A percentile compares a stretch with the other conserved stretches of the same genome.
These are phyloP conservation scores for Dactylellina parvicollis DNA, from an alignment of 2,329 filamentous ascomycete species.

Conservation along the genomic window DNA sequence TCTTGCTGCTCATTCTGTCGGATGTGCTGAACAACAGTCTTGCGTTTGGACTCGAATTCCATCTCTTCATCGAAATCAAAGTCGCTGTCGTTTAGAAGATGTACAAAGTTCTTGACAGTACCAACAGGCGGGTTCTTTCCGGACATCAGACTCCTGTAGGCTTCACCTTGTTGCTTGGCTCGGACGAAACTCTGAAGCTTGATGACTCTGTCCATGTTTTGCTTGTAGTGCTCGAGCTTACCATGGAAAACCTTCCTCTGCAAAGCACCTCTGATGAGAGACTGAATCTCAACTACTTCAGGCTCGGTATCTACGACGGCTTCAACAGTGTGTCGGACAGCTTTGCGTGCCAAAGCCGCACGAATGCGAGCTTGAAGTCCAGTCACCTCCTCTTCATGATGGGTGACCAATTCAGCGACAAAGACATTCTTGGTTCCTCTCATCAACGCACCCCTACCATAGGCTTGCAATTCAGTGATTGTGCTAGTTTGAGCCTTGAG, in stretches of 20 bases:
- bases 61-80: conserved; percentile 99
- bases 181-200: conserved; percentile 98
- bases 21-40: conserved; percentile 96
- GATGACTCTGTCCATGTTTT: conserved; percentile 99
- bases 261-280: conserved; percentile 73
- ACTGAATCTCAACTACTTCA: conserved; percentile 68
- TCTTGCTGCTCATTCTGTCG: conserved; percentile 96
- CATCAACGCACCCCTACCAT: conserved; percentile 76
- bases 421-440: conserved; percentile 72
- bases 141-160: conserved; percentile 87
- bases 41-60: conserved; percentile 92
- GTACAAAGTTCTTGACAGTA: conserved; percentile 97
- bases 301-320: conserved; percentile 86
- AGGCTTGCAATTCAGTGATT: conserved; percentile 69
- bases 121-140: conserved; percentile 97
- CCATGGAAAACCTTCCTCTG: conserved; percentile 69
- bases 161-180: conserved; percentile 93
- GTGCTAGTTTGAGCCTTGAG: conserved; percentile 60
- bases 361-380: conserved; percentile 79
- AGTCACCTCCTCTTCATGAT: conserved; percentile 71
- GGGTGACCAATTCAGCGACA: conserved; percentile 75
- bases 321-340: conserved; percentile 77
- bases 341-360: conserved; percentile 79
- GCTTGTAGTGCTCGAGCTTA: conserved; percentile 84
- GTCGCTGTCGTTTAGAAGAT: conserved; percentile 95